phyloP scores from a whole-genome alignment of 176 grass and related monocot genomes.

The Metroxylon sagu region DNA sequence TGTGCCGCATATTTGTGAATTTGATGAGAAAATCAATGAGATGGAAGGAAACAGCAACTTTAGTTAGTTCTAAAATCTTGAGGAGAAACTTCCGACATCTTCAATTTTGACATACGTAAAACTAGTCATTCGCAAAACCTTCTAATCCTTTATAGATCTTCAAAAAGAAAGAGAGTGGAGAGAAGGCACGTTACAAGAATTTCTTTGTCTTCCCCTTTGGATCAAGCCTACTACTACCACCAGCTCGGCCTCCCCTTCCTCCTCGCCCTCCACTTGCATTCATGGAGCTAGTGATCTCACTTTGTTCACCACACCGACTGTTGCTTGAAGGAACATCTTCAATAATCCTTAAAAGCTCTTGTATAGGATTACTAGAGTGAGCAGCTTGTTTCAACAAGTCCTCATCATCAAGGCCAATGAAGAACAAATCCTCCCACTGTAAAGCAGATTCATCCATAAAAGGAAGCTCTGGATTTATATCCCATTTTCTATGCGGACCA shows the following conservation, averaged over 20 bases:
- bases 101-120: too few relatives aligned
- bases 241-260: neutral
- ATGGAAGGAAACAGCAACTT: too few relatives aligned
- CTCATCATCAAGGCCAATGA: slow-evolving; percentile 20
- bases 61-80: too few relatives aligned
- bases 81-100: too few relatives aligned
- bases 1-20: too few relatives aligned
- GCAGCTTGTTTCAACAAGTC: slow-evolving; percentile 24
- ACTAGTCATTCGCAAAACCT: too few relatives aligned
- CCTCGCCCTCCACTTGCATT: slow-evolving; percentile 10
- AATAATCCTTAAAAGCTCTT: slow-evolving; percentile 27
- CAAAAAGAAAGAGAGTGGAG: too few relatives aligned
- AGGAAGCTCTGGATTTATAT: slow-evolving; percentile 20
- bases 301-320: slow-evolving; percentile 17
- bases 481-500: slow-evolving; percentile 20
- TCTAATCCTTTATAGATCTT: too few relatives aligned
- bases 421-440: slow-evolving; percentile 21
- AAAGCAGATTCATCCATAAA: slow-evolving; percentile 14
- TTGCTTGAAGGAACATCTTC: slow-evolving; percentile 19
- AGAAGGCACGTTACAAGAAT: slow-evolving; percentile 8
- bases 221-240: slow-evolving; percentile 13
- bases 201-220: slow-evolving; percentile 23
- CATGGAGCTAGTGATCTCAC: neutral
- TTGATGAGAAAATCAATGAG: too few relatives aligned
- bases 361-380: slow-evolving; percentile 14